Evolutionary conservation across 371 early-diverging fungal genomes (phyloP), one percentile per base, ranked within the genome.

Genomic region (Mucor ambiguus): DNA sequence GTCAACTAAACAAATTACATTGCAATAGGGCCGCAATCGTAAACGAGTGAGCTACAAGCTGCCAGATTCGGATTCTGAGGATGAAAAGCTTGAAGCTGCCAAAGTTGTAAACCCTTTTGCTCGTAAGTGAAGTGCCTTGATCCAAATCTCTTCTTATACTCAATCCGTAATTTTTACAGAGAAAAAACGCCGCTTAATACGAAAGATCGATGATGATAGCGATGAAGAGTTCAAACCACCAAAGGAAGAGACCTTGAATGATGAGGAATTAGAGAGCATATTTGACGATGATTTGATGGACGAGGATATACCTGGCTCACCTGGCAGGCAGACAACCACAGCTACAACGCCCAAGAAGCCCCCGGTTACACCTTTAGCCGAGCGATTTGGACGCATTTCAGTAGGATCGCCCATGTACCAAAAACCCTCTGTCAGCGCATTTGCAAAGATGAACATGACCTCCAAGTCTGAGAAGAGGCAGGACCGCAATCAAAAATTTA

Each of bases 401-500:
- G 61, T 60, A 16, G 26, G 4, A 33, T 26, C 38, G 1, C 3
- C 38, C 33, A 44, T 48, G 24, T 60, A 56, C 12, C 35, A 38
- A 46, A 66, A 37, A 6, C 61, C 65, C 3, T 37, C 49, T 32
- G 29, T 14, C 28, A 69, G 49, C 33, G 24, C 41, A 12, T 12
- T 65, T 11, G 48, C 70, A 4, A 58, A 35, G 52, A 20, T 61
- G 33, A 69, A 65, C 10, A 30, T 18, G 20, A 37, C 62, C 26
- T 49, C 61, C 24, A 59, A 63, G 12, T n/a, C 46, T 12, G 32
- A 55, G 33, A 67, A 49, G 24, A 63, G 20, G 29, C 52, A 66
- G n/a, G 62, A 65, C 4, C 14, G 64, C 6, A 83, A 62, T 0
- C 76, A 87, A 18, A 85, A 85, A 58, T 92, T 92, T 71, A 93